These are phyloP conservation scores for Arabidopsis thaliana DNA, from an alignment of 345 rosid genomes.

Conservation along the genomic window DNA sequence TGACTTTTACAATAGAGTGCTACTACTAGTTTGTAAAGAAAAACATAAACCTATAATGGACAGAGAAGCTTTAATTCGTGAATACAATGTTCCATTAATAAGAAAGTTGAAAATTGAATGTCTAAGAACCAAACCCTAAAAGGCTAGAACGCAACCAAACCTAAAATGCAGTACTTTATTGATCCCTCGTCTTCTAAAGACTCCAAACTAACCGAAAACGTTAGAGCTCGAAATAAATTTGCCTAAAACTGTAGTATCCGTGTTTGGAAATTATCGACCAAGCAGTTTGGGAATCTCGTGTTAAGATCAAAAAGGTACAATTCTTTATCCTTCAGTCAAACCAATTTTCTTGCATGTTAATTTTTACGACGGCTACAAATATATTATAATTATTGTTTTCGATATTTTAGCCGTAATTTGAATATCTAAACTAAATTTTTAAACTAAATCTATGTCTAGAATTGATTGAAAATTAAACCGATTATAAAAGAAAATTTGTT, in stretches of 20 bases:
- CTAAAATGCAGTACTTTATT: background rate
- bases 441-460: too few species aligned
- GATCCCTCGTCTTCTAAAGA: background rate
- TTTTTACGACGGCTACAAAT: background rate
- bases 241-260: background rate
- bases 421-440: background rate
- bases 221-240: background rate
- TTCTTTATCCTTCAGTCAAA: background rate
- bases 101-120: background rate
- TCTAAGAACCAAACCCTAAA: constrained; percentile 9
- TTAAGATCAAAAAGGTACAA: background rate
- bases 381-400: background rate
- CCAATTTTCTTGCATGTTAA: background rate
- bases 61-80: background rate
- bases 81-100: background rate
- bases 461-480: too few species aligned
- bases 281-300: background rate
- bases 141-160: background rate
- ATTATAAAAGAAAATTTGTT: too few species aligned
- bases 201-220: background rate
- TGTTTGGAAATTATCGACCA: background rate
- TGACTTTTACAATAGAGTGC: background rate
- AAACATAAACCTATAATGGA: background rate
- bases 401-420: background rate
- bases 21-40: background rate